Evolutionary conservation across 1,139 yeast species (phyloP), one percentile per base, ranked within the genome.

Genomic region (Scheffersomyces segobiensis): DNA sequence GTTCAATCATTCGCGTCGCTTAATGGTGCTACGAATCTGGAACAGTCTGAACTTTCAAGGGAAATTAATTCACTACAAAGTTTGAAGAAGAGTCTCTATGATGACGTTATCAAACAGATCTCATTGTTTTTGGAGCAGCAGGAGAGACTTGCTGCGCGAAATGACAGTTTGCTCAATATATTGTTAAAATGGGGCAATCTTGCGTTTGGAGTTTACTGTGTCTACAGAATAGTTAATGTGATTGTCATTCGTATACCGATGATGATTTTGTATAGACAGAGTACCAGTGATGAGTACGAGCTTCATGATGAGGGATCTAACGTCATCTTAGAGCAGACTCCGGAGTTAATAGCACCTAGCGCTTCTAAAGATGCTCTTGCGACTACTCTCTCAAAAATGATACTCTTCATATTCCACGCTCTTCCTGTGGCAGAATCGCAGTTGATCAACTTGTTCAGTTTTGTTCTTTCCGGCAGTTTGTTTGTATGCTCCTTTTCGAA

Each of bases 401-500:
- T 78, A 20, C 62, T 69, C 49, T 64, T 77, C 2, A 53, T 73
- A 1, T 67, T 62, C 56, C 77, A 63, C 58, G 63, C 70, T 65
- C 56, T 73, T 61, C 66, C 80, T 56, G 61, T 75, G 53, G 64
- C 80, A 60, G 79, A 86, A 56, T 84, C 84, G 17, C 86, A 85
- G 52, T 76, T 89, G 66, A 81, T 87, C 7, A 85, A 85, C 57
- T 90, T 86, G 66, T 80, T 89, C 53, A 87, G 93, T 42, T 82
- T 90, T 63, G 67, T 86, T 7, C 67, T 90, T 47, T 86, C 93
- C 0, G 88, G 91, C 2, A 79, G 86, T 46, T 77, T 91, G 61
- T 89, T 91, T 63, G 68, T 86, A 8, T 84, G 93, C 57, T 87
- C 93, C 4, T 80, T 90, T 62, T 83, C 88, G n/a, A 85, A 85